These are phyloP conservation scores for Orbilia javanica DNA, from an alignment of 2,329 filamentous ascomycete genomes.

Conservation along the genomic window DNA sequence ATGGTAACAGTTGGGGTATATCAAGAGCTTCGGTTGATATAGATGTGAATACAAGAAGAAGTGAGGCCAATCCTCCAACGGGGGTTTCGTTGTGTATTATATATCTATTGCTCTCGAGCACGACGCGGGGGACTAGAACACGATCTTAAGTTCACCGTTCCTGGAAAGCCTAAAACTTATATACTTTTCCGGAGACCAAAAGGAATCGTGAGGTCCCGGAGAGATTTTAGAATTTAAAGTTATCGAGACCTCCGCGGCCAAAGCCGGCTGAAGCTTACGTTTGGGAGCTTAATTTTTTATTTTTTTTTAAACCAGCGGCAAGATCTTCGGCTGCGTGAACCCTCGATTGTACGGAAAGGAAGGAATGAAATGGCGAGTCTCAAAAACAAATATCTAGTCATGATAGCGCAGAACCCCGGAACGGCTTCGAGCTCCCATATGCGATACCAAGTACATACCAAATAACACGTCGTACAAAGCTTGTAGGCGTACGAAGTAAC, in stretches of 20 bases:
- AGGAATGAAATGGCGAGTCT: not conserved
- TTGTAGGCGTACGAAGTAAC: not conserved
- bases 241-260: slow-evolving; percentile 27
- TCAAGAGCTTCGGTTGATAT: not conserved
- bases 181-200: slow-evolving; percentile 36
- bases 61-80: not conserved
- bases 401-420: not conserved
- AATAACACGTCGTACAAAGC: slow-evolving; percentile 27
- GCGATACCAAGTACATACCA: not conserved
- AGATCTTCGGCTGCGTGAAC: slow-evolving; percentile 37
- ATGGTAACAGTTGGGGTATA: slow-evolving; percentile 12
- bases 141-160: not conserved
- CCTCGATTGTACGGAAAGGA: not conserved
- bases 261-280: slow-evolving; percentile 36
- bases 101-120: not conserved
- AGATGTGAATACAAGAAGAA: not conserved
- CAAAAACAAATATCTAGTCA: not conserved
- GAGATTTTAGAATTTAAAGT: slow-evolving; percentile 47
- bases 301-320: slow-evolving; percentile 24
- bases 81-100: slow-evolving; percentile 10
- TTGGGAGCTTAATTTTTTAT: slow-evolving; percentile 19
- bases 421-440: slow-evolving; percentile 17
- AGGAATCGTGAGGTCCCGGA: slow-evolving; percentile 25
- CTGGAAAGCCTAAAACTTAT: slow-evolving; percentile 38
- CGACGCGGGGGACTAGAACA: slow-evolving; percentile 2